Base-by-base conservation (phyloP, 2,329 filamentous ascomycete genomes). In the Phialophora expanda region DNA sequence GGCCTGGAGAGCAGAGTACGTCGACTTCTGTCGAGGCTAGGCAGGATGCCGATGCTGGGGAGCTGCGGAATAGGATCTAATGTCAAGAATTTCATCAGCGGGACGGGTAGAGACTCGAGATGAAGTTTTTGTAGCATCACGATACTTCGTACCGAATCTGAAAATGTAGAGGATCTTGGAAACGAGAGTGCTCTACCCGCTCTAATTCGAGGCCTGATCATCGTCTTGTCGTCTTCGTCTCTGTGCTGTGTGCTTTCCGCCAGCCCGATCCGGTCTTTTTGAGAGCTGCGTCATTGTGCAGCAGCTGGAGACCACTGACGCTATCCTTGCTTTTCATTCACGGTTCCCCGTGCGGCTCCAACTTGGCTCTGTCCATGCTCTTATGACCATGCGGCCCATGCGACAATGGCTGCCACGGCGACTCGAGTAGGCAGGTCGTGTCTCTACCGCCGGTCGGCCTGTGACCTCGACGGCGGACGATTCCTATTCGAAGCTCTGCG, bases 381-480 rank as follows among this genome's bases (percentile, higher is more conserved):
- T 38, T 62, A 14, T 48, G 11, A 56, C 50, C 22, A 56, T 46
- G 20, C 46, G 28, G 38, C 32, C 17, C 32, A 24, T 56, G 22
- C 30, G 34, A 50, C n/a, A 32, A 61, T 61, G 58, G 44, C 59
- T 51, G 62, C 62, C 62, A 50, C 63, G 26, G 60, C 64, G 53
- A 56, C 54, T 46, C 59, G 54, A 51, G 61, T 67, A 46, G 69
- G 66, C 38, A 66, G 69, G 56, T 53, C 69, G n/a, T 70, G 69
- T 65, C 66, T 70, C 62, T 70, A 69, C 60, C 66, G 66, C 61
- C 61, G 69, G 57, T 65, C 62, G 26, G 32, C 57, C 28, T 17
- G 64, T 12, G 14, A 46, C 46, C n/a, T 48, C 22, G 32, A 53
- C 3, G 5, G 20, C 46, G 32, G 34, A 11, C 66, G 51, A 20